Evolutionary conservation across 1,139 yeast species (phyloP).

Genomic region (Saccharomyces hybrid): DNA sequence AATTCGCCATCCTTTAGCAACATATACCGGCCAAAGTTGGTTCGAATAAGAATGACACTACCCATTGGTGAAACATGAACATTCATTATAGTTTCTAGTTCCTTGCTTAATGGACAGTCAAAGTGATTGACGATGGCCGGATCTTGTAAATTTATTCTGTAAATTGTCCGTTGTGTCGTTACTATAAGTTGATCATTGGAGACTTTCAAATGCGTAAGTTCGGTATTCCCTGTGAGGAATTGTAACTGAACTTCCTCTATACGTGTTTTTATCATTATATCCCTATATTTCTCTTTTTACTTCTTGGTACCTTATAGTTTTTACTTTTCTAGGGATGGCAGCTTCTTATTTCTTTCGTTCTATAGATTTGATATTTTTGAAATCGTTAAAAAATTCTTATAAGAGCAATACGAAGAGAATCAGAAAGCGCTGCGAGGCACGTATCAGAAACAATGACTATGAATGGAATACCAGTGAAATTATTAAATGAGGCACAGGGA

Average conservation of each 20-base stretch:
- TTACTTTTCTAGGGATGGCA: not conserved
- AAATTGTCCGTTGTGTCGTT: not conserved
- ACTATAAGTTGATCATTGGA: not conserved
- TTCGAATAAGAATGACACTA: not conserved
- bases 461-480: conserved; percentile 68
- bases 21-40: not conserved
- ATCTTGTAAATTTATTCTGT: not conserved
- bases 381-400: not conserved
- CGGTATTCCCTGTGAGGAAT: not conserved
- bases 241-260: not conserved
- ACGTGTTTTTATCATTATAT: not conserved
- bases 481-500: conserved; percentile 84
- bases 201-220: not conserved
- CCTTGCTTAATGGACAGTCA: not conserved
- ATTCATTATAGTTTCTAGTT: not conserved
- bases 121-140: not conserved
- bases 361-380: not conserved
- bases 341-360: not conserved
- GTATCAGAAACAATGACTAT: conserved; percentile 7
- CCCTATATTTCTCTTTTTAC: not conserved
- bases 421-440: not conserved
- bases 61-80: not conserved
- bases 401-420: not conserved
- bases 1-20: not conserved
- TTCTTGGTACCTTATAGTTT: not conserved